A percentile compares a stretch with the other conserved stretches of the same genome.
These are phyloP conservation scores for Drechmeria coniospora DNA, from an alignment of 2,329 filamentous ascomycete species.

Conservation along the genomic window DNA sequence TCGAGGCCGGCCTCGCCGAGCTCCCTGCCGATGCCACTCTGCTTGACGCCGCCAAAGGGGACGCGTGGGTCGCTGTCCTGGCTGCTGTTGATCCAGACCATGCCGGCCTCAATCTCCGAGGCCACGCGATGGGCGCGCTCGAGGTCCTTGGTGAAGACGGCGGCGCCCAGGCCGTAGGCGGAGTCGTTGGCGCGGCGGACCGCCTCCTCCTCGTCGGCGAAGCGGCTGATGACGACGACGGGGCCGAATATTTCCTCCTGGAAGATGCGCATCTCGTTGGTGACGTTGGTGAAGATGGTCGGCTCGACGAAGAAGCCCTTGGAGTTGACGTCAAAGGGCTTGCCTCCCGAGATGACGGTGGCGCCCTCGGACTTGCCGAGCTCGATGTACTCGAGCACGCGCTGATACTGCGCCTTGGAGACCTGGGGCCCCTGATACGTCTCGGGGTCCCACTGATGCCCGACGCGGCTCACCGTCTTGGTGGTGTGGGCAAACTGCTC, in stretches of 20 bases:
- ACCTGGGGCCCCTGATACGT: conserved; percentile 25
- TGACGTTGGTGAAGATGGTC: conserved; percentile 61
- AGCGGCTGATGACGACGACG: conserved; percentile 65
- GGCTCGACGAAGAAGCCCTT: conserved; percentile 77
- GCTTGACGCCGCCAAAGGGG: conserved; percentile 3
- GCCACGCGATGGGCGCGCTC: conserved; percentile 63
- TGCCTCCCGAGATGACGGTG: conserved; percentile 14
- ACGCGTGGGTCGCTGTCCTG: conserved; percentile 1
- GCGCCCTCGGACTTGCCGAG: conserved; percentile 5
- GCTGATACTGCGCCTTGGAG: conserved; percentile 46
- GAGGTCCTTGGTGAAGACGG: conserved; percentile 61
- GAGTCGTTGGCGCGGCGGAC: conserved; percentile 56
- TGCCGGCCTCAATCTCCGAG: conserved; percentile 54
- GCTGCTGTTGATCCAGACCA: conserved; percentile 29
- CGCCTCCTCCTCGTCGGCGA: conserved; percentile 61
- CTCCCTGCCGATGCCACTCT: conserved; percentile 3
- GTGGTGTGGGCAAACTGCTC: conserved; percentile 58
- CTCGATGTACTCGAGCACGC: conserved; percentile 44
- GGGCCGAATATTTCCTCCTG: conserved; percentile 80
- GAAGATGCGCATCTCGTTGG: conserved; percentile 59
- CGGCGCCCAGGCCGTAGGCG: conserved; percentile 62
- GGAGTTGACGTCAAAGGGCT: conserved; percentile 31
- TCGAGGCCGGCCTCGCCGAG: conserved; percentile 3
- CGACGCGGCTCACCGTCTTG: conserved; percentile 20
- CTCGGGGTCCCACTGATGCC: conserved; percentile 7